These are phyloP conservation scores for Diaporthe eres DNA, from an alignment of 2,329 filamentous ascomycete genomes.

Conservation along the genomic window DNA sequence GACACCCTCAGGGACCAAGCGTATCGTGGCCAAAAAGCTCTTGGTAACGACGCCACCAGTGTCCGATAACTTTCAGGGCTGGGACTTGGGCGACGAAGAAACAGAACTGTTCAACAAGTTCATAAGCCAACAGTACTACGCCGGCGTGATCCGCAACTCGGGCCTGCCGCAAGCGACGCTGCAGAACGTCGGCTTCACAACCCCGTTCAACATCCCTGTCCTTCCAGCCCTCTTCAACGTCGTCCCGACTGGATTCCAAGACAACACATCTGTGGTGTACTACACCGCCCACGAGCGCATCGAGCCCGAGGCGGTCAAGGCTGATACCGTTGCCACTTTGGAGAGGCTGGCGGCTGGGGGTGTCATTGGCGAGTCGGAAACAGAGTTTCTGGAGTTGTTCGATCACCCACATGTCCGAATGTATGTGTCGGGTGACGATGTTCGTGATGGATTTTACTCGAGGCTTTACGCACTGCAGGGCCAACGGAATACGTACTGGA, in stretches of 20 bases:
- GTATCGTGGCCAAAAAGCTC: conserved; percentile 22
- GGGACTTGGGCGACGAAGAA: neutral
- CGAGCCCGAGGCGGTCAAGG: conserved; percentile 11
- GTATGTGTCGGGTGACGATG: conserved; percentile 11
- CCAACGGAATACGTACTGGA: conserved; percentile 46
- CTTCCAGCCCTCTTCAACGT: conserved; percentile 20
- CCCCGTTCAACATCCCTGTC: conserved; percentile 1
- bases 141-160: conserved; percentile 32
- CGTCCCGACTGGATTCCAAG: neutral
- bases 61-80: neutral
- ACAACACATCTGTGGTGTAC: conserved; percentile 9
- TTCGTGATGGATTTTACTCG: conserved; percentile 48
- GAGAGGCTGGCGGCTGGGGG: conserved; percentile 6
- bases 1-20: conserved; percentile 2
- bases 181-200: conserved; percentile 20
- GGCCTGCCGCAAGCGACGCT: neutral
- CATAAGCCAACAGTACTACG: conserved; percentile 27
- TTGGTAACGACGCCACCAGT: conserved; percentile 4
- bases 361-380: conserved; percentile 18
- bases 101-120: conserved; percentile 26
- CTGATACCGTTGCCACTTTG: conserved; percentile 11
- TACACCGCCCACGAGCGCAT: conserved; percentile 21
- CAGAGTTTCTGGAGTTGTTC: conserved; percentile 1
- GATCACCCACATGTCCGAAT: conserved; percentile 11
- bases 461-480: conserved; percentile 47